Base-by-base conservation (phyloP, 768 basidiomycete species). In the Tephrocybe rancida region DNA sequence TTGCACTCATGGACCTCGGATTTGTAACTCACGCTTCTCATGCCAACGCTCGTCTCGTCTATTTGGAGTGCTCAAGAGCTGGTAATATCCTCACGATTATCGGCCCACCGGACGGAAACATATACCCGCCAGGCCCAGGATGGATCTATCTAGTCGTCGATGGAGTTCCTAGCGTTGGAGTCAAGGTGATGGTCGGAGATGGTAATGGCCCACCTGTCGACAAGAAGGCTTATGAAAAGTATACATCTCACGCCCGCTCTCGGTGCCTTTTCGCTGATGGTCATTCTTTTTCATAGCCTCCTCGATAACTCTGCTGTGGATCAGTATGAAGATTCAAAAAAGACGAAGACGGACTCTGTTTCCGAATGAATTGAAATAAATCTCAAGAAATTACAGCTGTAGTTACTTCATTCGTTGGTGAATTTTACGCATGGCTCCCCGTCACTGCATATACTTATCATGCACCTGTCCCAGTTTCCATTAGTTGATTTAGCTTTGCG, bases 81-180 rank as follows among this genome's bases (percentile, higher is more conserved):
- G 74, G 79, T 24, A 64, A 75, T 50, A 75, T 73, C 3, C 66
- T 96, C 41, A 77, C 73, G 41, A 69, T 91, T n/a, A 72, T 70
- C 3, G 85, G 83, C 1, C 91, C 91, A 3, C 86, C 88, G 2
- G 73, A 83, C 60, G 76, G 76, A 1, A 73, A 72, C 47, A 65
- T 92, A 14, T 92, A 92, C 56, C 88, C 92, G 8, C 91, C 91
- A 43, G 91, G 91, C 4, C 90, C 92, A 2, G 91, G 81, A 11
- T 92, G 85, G 83, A 57, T 93, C 11, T 87, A 81, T 58, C 61
- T 91, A n/a, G 72, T 92, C 19, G 79, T 77, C 3, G 74, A 83
- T 50, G 87, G 77, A n/a, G 69, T 88, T 7, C 86, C 90, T 1
- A 89, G 88, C 60, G 68, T 70, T 34, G 88, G 84, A 1, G 66